These are phyloP conservation scores for Mucor plumbeus DNA, from an alignment of 371 early-diverging fungal species.

Conservation along the genomic window DNA sequence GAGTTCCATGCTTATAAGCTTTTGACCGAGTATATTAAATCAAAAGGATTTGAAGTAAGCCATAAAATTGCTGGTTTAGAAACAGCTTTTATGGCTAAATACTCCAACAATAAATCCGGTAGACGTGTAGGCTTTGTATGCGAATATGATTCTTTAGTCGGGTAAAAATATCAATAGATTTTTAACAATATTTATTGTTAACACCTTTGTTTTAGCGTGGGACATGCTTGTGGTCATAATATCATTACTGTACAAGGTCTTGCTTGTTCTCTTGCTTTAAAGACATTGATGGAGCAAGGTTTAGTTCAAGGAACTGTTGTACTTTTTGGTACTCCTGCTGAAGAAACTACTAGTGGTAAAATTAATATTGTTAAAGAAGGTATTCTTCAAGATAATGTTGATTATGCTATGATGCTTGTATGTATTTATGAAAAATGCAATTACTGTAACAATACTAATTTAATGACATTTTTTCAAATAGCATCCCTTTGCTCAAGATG, in stretches of 20 bases:
- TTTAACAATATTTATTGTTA: no score
- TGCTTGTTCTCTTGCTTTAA: slow-evolving; percentile 64
- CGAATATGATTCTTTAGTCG: slow-evolving; percentile 73
- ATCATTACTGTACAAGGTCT: slow-evolving; percentile 75
- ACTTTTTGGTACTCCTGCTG: slow-evolving; percentile 84
- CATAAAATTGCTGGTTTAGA: slow-evolving; percentile 58
- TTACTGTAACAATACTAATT: neutral
- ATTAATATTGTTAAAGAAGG: slow-evolving; percentile 68
- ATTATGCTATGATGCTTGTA: slow-evolving; percentile 75
- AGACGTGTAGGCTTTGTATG: slow-evolving; percentile 62
- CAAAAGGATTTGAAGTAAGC: slow-evolving; percentile 60
- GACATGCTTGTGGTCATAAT: slow-evolving; percentile 74
- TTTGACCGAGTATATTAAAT: slow-evolving; percentile 61
- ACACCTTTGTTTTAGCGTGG: slow-evolving; percentile 42
- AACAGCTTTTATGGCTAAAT: slow-evolving; percentile 71
- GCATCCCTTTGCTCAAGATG: slow-evolving; percentile 43
- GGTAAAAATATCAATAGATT: slow-evolving; percentile 27
- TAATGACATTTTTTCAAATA: neutral
- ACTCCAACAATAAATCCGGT: slow-evolving; percentile 43
- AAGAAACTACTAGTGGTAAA: slow-evolving; percentile 78
- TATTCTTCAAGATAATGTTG: slow-evolving; percentile 62
- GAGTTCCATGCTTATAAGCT: slow-evolving; percentile 58
- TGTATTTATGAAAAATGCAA: neutral
- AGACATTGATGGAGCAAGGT: slow-evolving; percentile 58
- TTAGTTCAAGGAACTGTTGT: slow-evolving; percentile 63